Base-by-base conservation (phyloP, 1,284 basidiomycete species). In the Uromyces viciae-fabae region DNA sequence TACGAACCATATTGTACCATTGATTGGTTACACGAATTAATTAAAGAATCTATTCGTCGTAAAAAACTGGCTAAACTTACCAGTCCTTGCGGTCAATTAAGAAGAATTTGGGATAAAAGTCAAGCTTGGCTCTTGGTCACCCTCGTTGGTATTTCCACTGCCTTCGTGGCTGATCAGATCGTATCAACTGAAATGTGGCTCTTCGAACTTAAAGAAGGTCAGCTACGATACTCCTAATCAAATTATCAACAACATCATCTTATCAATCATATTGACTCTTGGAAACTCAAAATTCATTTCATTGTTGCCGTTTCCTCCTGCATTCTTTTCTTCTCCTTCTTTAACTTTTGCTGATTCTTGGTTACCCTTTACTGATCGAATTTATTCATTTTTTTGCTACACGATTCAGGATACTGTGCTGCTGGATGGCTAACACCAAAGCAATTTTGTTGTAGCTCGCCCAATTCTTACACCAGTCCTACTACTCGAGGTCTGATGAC, bases 71-170 rank as follows among this genome's bases (percentile, higher is more conserved):
- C 85, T 25, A 81, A 74, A 11, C 82, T 85, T 40, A 82, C 82
- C 1, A 86, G 86, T 0, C 31, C 92, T 38, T 90, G 93, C 22
- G 93, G 94, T 0, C 89, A 88, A 60, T 82, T 93, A 46, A 87
- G 89, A n/a, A 90, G 93, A 72, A 87, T 88, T 7, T 88, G 92
- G 84, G 96, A 99, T 87, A 91, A 92, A 81, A 90, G 90, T 83
- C 89, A 95, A 81, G 94, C 94, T 11, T 98, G 96, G 95, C 86
- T 97, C 75, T 91, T 96, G 58, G 94, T 96, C 71, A 94, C 93
- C 1, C 89, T 96, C 72, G 85, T 88, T 42, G 87, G 86, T 83
- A 90, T 95, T 85, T 85, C 94, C 42, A 93, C 93, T 7, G 94
- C 95, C 2, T 81, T 94, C 71, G 88, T 93, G 49, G 96, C 96